Evolutionary conservation across 2,329 filamentous ascomycete species (phyloP).

Genomic region (Berkeleyomyces basicola): DNA sequence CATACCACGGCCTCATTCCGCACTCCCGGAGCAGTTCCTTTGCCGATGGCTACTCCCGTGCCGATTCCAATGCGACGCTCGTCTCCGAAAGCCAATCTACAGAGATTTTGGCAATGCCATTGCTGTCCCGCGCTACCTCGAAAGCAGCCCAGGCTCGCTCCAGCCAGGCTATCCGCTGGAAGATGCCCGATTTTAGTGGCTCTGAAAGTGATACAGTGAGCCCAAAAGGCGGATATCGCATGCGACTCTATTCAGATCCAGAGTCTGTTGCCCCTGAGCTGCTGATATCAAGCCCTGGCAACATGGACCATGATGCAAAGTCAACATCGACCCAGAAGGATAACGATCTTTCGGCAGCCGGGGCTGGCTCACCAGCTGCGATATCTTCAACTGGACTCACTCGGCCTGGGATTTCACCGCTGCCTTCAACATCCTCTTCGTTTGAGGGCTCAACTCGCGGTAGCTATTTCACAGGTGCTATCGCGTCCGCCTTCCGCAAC

Average conservation of each 20-base stretch:
- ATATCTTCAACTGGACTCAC: neutral
- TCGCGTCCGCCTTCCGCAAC: conserved; percentile 1
- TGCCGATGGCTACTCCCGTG: neutral
- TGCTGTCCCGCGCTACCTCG: neutral
- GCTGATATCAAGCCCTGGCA: neutral
- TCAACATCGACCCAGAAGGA: conserved; percentile 1
- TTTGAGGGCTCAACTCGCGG: conserved; percentile 18
- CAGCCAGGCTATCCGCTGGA: conserved; percentile 9
- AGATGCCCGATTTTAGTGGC: conserved; percentile 10
- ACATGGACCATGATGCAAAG: neutral
- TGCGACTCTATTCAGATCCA: conserved; percentile 10
- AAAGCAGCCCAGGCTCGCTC: neutral
- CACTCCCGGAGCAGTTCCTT: conserved; percentile 16
- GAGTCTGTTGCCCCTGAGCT: conserved; percentile 9
- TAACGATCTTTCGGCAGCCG: neutral
- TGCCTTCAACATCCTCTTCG: conserved; percentile 12
- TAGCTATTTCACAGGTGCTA: conserved; percentile 11
- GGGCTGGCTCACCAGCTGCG: neutral
- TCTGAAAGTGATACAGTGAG: neutral
- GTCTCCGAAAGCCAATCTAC: neutral
- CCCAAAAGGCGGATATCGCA: neutral
- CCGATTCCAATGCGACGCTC: conserved; percentile 3
- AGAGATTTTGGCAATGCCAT: neutral
- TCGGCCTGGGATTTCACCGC: conserved; percentile 10
- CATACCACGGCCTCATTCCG: conserved; percentile 21